phyloP scores from a whole-genome alignment of 257 asterid species.

The Primulina tabacum region DNA sequence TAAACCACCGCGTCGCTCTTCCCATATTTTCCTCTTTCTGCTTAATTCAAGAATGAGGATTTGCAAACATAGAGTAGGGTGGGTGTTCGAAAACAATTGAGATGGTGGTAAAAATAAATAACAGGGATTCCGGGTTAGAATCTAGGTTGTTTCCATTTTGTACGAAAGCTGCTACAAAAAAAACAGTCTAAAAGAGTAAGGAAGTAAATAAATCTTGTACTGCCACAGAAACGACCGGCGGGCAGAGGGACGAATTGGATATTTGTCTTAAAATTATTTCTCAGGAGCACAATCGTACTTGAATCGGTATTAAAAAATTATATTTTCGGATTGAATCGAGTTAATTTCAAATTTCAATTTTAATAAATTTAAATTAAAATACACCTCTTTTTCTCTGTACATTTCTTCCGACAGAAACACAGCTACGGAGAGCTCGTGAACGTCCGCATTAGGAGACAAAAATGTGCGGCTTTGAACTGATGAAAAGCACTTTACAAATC shows the following conservation, averaged over 20 bases:
- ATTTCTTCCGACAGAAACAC: not conserved
- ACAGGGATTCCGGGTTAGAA: slow-evolving; percentile 6
- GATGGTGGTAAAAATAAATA: not conserved
- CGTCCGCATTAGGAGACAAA: slow-evolving; percentile 31
- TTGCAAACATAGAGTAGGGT: not conserved
- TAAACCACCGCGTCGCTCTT: slow-evolving; percentile 55
- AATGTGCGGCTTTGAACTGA: slow-evolving; percentile 18
- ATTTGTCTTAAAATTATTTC: too few relatives aligned
- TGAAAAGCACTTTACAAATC: slow-evolving; percentile 21
- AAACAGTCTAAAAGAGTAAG: not conserved
- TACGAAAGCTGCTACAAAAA: slow-evolving; percentile 9
- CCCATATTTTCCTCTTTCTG: slow-evolving; percentile 42
- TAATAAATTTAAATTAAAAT: too few relatives aligned
- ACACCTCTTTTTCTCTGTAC: too few relatives aligned
- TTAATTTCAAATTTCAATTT: too few relatives aligned
- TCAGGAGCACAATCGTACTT: too few relatives aligned
- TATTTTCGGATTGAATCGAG: too few relatives aligned
- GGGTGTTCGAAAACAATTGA: not conserved
- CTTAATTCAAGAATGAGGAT: not conserved
- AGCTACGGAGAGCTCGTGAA: slow-evolving; percentile 23
- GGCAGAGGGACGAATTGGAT: too few relatives aligned
- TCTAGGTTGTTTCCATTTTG: slow-evolving; percentile 8
- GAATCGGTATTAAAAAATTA: too few relatives aligned
- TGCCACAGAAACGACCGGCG: too few relatives aligned
- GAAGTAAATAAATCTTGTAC: too few relatives aligned